phyloP scores from a whole-genome alignment of 192 early-diverging fungal species.

The Mortierella claussenii region DNA sequence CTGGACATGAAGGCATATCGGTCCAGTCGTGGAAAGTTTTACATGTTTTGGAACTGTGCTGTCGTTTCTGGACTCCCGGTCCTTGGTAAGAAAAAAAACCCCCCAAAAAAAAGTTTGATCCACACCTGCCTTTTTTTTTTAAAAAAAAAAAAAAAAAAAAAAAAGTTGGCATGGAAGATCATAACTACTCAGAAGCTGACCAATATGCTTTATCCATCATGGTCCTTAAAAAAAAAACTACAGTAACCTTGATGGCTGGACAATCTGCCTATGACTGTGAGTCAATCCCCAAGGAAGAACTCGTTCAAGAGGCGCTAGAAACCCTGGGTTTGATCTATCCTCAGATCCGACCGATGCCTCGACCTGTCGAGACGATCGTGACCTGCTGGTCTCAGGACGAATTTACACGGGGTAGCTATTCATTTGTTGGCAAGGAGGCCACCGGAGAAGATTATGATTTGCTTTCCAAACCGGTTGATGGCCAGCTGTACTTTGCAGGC shows the following conservation, averaged over 20 bases:
- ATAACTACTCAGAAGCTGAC: too few species aligned
- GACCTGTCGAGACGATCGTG: constrained; percentile 32
- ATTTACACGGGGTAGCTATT: constrained; percentile 47
- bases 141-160: constrained; percentile 1
- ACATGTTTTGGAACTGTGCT: constrained; percentile 50
- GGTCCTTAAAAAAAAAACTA: too few species aligned
- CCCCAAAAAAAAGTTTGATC: neutral
- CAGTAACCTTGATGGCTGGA: constrained; percentile 49
- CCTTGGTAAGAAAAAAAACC: constrained; percentile 24
- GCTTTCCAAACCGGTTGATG: constrained; percentile 28
- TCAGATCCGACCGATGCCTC: constrained; percentile 12
- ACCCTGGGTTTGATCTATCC: constrained; percentile 29
- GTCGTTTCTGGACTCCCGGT: constrained; percentile 33
- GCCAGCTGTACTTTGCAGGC: constrained; percentile 47
- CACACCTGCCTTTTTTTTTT: neutral
- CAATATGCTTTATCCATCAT: neutral
- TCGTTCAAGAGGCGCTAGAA: constrained; percentile 33
- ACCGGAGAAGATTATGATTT: constrained; percentile 43
- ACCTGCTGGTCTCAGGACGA: constrained; percentile 48
- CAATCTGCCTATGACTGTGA: constrained; percentile 50
- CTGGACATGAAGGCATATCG: constrained; percentile 31
- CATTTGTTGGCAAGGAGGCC: constrained; percentile 36
- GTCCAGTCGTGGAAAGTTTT: constrained; percentile 45
- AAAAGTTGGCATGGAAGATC: neutral
- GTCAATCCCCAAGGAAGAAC: constrained; percentile 24